Evolutionary conservation across 805 yeast genomes (phyloP).

Genomic region (Danielia oregonensis): DNA sequence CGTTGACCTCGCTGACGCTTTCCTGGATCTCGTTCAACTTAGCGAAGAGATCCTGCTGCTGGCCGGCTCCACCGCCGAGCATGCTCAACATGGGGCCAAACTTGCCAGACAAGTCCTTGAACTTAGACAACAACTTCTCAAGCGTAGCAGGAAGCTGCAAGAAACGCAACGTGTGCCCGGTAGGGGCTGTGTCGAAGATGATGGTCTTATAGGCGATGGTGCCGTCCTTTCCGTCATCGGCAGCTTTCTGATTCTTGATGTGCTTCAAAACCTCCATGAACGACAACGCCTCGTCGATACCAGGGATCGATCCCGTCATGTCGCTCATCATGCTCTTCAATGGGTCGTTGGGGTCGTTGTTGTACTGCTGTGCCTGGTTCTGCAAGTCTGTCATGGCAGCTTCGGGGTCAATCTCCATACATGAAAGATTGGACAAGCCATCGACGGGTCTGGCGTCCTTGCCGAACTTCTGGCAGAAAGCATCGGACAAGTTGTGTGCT

Average conservation of each 20-base stretch:
- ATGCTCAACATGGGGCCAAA: slow-evolving; percentile 88
- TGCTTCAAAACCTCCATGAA: slow-evolving; percentile 98
- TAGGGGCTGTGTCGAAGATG: slow-evolving; percentile 99
- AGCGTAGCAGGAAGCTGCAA: slow-evolving; percentile 91
- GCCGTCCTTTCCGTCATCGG: slow-evolving; percentile 22
- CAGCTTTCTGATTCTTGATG: slow-evolving; percentile 67
- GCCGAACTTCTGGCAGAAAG: slow-evolving; percentile 96
- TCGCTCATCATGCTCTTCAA: slow-evolving; percentile 77
- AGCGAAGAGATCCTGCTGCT: slow-evolving; percentile 65
- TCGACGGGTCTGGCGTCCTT: slow-evolving; percentile 94
- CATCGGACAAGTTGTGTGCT: slow-evolving; percentile 96
- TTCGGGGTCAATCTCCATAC: slow-evolving; percentile 98
- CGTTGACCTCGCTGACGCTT: slow-evolving; percentile 82
- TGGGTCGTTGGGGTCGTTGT: slow-evolving; percentile 58
- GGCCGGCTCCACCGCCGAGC: slow-evolving; percentile 63
- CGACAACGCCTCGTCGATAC: slow-evolving; percentile 96
- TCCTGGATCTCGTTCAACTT: slow-evolving; percentile 79
- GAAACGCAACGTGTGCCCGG: slow-evolving; percentile 96
- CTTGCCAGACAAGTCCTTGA: slow-evolving; percentile 79
- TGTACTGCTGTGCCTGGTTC: slow-evolving; percentile 54
- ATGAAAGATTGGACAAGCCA: slow-evolving; percentile 81
- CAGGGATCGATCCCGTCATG: slow-evolving; percentile 93
- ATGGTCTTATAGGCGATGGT: slow-evolving; percentile 66
- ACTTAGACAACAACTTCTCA: slow-evolving; percentile 80
- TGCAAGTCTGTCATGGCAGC: slow-evolving; percentile 87